Base-by-base conservation (phyloP, 2,329 filamentous ascomycete genomes). In the Hypocreales sp. region DNA sequence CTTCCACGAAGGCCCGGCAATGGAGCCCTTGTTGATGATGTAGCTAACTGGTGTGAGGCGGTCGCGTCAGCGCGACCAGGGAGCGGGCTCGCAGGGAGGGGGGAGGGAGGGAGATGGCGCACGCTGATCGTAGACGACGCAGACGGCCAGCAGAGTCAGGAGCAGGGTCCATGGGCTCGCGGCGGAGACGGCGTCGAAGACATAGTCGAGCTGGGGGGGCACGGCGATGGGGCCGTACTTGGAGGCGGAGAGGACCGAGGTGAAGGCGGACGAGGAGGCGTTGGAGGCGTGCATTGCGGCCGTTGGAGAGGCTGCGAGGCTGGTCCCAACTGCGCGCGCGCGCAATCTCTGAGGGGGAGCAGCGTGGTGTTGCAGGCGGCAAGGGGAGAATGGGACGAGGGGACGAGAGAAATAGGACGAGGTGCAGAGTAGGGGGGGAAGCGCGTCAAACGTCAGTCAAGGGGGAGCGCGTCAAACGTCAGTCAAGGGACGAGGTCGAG, bases 41-140 rank as follows among this genome's bases (percentile, higher is more conserved):
- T 87, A 90, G 50, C 68, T 76, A 41, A 78, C 81, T 90, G 43
- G 25, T 11, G 13, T 8, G 8, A 2, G 25, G 8, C 6, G 14
- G 8, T 5, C 3, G 5, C 6, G 18, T 15, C 5, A 14, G 5
- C n/a, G n/a, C n/a, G n/a, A n/a, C n/a, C n/a, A n/a, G n/a, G n/a
- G n/a, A n/a, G n/a, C n/a, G n/a, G n/a, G n/a, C n/a, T n/a, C n/a
- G n/a, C n/a, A n/a, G n/a, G n/a, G n/a, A n/a, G n/a, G n/a, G n/a
- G n/a, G n/a, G n/a, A n/a, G n/a, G n/a, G n/a, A n/a, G n/a, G 9
- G 20, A 3, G 20, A 29, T 15, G 20, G 64, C 80, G 52, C 64
- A 93, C 87, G 62, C 61, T 95, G 87, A 55, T 95, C 87, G 53
- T 94, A 95, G 34, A 74, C 67, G 31, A 92, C 69, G 29, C 78